These are phyloP conservation scores for Talaromyces trachyspermus DNA, from an alignment of 495 filamentous ascomycete genomes.

Conservation along the genomic window DNA sequence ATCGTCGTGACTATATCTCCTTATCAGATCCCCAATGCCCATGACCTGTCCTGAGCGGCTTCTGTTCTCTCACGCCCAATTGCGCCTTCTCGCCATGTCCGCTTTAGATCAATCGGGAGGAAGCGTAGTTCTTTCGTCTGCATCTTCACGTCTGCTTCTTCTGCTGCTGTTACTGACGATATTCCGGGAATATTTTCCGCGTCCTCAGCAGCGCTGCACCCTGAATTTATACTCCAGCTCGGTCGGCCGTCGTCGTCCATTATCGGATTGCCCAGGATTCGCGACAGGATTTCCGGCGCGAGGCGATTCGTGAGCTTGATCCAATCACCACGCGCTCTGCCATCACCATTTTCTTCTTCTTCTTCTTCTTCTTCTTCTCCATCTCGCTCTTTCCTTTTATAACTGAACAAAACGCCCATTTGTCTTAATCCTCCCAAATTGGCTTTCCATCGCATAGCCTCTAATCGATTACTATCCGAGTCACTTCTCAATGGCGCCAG, in stretches of 20 bases:
- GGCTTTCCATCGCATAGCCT: constrained; percentile 34
- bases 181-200: constrained; percentile 45
- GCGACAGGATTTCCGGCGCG: constrained; percentile 27
- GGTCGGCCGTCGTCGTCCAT: constrained; percentile 31
- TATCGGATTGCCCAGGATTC: constrained; percentile 30
- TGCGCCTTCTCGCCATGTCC: constrained; percentile 62
- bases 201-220: constrained; percentile 36
- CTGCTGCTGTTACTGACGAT: constrained; percentile 12
- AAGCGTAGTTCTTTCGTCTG: constrained; percentile 37
- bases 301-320: constrained; percentile 31
- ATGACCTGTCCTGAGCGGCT: constrained; percentile 62
- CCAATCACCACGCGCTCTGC: constrained; percentile 34
- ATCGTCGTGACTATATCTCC: constrained; percentile 17
- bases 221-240: constrained; percentile 41
- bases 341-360: constrained; percentile 22
- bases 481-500: constrained; percentile 19
- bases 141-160: no score
- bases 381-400: constrained; percentile 29
- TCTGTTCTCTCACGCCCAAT: constrained; percentile 67
- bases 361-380: neutral
- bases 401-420: constrained; percentile 32
- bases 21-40: constrained; percentile 55
- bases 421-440: constrained; percentile 36
- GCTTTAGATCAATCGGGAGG: constrained; percentile 42
- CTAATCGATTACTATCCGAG: constrained; percentile 21